A percentile compares a stretch with the other conserved stretches of the same genome.
phyloP scores from a whole-genome alignment of 805 yeast species.

The Yarrowia sp. region DNA sequence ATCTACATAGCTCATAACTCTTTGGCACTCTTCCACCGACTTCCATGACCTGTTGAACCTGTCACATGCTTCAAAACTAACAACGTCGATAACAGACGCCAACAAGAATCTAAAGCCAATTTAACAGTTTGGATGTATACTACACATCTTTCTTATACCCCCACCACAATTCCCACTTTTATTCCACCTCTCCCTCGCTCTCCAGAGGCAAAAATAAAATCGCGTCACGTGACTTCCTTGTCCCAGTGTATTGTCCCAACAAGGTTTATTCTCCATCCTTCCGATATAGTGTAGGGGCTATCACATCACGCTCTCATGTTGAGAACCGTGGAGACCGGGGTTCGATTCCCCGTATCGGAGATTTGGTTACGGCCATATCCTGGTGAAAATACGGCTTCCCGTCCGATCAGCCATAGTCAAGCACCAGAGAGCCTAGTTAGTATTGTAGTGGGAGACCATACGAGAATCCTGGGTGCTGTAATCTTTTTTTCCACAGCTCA shows the following conservation, averaged over 20 bases:
- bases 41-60: too few species aligned
- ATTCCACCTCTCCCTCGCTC: not conserved
- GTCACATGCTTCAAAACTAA: too few species aligned
- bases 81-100: too few species aligned
- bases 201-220: not conserved
- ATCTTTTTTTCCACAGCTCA: not conserved
- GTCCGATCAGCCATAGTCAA: conserved; percentile 37
- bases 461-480: conserved; percentile 37
- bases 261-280: not conserved
- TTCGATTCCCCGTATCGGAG: conserved; percentile 40
- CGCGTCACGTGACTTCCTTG: not conserved
- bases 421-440: conserved; percentile 37
- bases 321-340: conserved; percentile 39
- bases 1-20: too few species aligned
- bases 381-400: conserved; percentile 38
- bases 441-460: conserved; percentile 38
- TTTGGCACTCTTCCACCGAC: too few species aligned
- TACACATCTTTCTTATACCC: not conserved
- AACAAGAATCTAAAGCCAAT: too few species aligned
- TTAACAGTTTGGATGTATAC: not conserved
- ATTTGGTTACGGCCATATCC: conserved; percentile 36
- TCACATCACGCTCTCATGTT: conserved; percentile 38
- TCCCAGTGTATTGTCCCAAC: not conserved
- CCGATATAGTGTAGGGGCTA: conserved; percentile 39
- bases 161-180: not conserved